Base-by-base conservation (phyloP, 768 basidiomycete genomes). In the Serendipita sp. region DNA sequence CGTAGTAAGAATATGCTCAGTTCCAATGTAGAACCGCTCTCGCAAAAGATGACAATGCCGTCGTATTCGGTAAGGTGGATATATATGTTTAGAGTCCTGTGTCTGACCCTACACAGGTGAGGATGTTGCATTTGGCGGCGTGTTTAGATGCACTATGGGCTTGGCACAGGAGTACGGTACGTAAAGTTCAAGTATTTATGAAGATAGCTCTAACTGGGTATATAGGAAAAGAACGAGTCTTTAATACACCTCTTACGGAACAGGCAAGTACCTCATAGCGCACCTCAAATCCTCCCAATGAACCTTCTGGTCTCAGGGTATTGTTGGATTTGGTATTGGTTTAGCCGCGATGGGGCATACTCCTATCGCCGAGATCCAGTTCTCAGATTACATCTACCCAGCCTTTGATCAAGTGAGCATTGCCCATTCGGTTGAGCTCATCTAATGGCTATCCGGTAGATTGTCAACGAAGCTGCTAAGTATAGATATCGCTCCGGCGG, bases 381-480 rank as follows among this genome's bases (percentile, higher is more conserved):
- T 92, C 66, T 83, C 86, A 2, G 89, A 92, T 71, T 92, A 95
- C 72, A 94, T 95, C 66, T 94, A 79, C 71, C 93, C 93, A 10
- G 93, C 93, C 0, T 97, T 97, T 71, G 93, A 96, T 71, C 92
- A 94, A 80, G 89, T 87, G 63, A 47, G 13, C n/a, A 11, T 32
- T 10, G 8, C 13, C 5, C n/a, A 38, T 45, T 60, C 41, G 58
- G 18, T 44, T 15, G 18, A 28, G n/a, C 24, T 63, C 64, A 37
- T 24, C 37, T 34, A 8, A 7, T 34, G 48, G 16, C n/a, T 53
- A 7, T 47, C 48, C 44, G 7, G 45, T 45, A 64, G 93, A 78
- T 96, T 24, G 92, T 96, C 45, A 96, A 95, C 68, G 93, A 97
- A 76, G 93, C 92, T 1, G 92, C 94, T 44, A 97, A 97, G 74